Evolutionary conservation across 169 alveolate species (phyloP).

Genomic region (Toxoplasma gondii): DNA sequence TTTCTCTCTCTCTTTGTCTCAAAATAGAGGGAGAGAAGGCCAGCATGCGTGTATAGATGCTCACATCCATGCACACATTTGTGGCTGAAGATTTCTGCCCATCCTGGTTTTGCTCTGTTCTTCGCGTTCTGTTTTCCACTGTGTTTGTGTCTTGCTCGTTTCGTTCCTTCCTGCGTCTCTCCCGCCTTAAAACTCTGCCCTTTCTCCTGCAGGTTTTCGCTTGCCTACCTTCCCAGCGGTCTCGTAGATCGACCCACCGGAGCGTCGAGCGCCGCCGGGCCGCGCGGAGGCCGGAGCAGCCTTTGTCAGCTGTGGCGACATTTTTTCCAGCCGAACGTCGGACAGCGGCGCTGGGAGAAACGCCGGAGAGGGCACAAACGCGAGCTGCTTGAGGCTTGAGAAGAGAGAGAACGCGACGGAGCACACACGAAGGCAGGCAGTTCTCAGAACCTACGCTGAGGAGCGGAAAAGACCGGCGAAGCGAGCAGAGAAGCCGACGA

Average conservation of each 20-base stretch:
- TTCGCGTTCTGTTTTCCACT: too few relatives aligned
- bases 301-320: constrained; percentile 24
- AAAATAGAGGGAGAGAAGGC: too few relatives aligned
- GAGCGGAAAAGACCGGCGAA: neutral
- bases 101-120: too few relatives aligned
- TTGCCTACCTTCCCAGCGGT: constrained; percentile 19
- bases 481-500: neutral
- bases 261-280: constrained; percentile 15
- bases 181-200: neutral
- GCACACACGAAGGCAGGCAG: neutral
- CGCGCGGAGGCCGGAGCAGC: neutral
- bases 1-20: too few relatives aligned
- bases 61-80: too few relatives aligned
- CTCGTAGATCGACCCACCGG: neutral
- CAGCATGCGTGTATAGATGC: too few relatives aligned
- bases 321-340: neutral
- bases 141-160: too few relatives aligned
- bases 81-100: too few relatives aligned
- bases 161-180: too few relatives aligned
- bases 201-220: neutral
- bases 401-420: neutral
- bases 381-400: neutral
- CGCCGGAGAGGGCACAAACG: neutral
- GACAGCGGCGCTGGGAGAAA: neutral
- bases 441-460: neutral